These are phyloP conservation scores for Cunninghamia lanceolata DNA, from an alignment of 75 land plant species.

Conservation along the genomic window DNA sequence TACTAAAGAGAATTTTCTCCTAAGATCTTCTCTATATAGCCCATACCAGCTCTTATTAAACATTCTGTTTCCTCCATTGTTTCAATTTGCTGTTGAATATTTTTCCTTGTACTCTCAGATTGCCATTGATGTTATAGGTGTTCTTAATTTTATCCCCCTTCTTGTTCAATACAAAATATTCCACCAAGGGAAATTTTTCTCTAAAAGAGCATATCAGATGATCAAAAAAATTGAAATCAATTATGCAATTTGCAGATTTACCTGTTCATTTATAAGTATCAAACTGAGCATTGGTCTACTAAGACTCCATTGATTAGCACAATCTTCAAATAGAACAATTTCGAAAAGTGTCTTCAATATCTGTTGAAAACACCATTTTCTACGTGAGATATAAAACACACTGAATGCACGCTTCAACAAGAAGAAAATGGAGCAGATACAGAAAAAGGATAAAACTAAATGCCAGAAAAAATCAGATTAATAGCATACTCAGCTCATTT, in stretches of 20 bases:
- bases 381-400: neutral
- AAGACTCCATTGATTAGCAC: conserved; percentile 90
- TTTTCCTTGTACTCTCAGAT: no score
- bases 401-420: neutral
- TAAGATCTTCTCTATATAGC: no score
- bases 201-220: neutral
- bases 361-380: conserved; percentile 31
- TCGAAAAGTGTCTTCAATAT: conserved; percentile 90
- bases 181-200: neutral
- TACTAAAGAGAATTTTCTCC: neutral
- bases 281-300: conserved; percentile 93
- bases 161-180: no score
- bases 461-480: neutral
- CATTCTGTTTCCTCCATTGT: no score
- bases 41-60: no score
- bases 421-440: neutral
- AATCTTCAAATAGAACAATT: conserved; percentile 89
- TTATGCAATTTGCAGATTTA: conserved; percentile 11
- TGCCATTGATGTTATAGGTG: no score
- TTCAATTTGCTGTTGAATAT: no score
- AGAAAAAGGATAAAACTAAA: neutral
- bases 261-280: conserved; percentile 91
- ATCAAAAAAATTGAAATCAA: neutral
- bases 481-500: neutral
- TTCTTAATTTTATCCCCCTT: no score